Evolutionary conservation across 2,329 filamentous ascomycete species (phyloP).

Genomic region (Lecanicillium sp.): DNA sequence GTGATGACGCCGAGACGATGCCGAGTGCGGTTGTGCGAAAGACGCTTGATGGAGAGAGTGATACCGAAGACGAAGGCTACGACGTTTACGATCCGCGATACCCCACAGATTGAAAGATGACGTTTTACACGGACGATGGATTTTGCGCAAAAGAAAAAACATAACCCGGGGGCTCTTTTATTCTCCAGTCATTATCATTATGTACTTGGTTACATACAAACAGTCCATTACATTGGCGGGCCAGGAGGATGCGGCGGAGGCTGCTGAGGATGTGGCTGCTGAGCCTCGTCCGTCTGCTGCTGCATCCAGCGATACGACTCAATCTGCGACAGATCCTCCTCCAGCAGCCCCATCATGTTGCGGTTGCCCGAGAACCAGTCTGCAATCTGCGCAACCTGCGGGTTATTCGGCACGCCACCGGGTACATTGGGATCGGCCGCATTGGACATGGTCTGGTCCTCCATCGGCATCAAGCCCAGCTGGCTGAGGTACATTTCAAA

Average conservation of each 20-base stretch:
- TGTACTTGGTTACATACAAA: background rate
- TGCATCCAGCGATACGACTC: constrained; percentile 27
- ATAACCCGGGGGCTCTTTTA: background rate
- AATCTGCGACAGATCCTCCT: constrained; percentile 48
- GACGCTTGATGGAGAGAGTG: constrained; percentile 37
- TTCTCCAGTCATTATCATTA: constrained; percentile 10
- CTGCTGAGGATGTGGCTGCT: constrained; percentile 1
- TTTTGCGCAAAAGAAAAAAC: background rate
- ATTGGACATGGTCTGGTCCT: constrained; percentile 20
- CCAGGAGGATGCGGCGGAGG: background rate
- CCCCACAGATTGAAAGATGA: constrained; percentile 46
- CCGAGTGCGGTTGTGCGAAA: constrained; percentile 13
- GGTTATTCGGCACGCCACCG: constrained; percentile 14
- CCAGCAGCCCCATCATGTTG: constrained; percentile 56
- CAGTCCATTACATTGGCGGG: constrained; percentile 3
- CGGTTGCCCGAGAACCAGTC: constrained; percentile 60
- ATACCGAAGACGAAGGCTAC: constrained; percentile 64
- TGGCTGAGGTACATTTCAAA: constrained; percentile 59
- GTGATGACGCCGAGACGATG: constrained; percentile 9
- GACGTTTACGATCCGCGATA: constrained; percentile 55
- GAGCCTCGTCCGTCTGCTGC: constrained; percentile 8
- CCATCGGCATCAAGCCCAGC: constrained; percentile 48
- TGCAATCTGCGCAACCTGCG: constrained; percentile 39
- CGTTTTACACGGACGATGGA: background rate
- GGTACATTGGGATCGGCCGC: constrained; percentile 8